These are phyloP conservation scores for Acer saccharum DNA, from an alignment of 345 rosid genomes.

Conservation along the genomic window DNA sequence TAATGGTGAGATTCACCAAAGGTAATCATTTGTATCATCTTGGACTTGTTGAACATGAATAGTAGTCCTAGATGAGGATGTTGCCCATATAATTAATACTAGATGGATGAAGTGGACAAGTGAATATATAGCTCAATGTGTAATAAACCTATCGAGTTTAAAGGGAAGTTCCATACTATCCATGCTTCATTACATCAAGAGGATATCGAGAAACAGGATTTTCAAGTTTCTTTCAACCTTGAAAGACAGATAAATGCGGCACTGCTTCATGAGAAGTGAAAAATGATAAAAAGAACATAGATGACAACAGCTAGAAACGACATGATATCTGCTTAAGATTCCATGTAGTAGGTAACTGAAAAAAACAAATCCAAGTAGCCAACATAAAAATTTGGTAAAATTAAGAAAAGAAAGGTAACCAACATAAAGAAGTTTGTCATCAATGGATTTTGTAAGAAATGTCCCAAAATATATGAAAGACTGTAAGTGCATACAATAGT, in stretches of 20 bases:
- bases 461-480: neutral
- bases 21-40: neutral
- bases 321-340: too few relatives aligned
- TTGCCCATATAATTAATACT: neutral
- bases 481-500: neutral
- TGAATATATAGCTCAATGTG: neutral
- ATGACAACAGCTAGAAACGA: neutral
- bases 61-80: neutral
- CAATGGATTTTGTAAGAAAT: neutral
- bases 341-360: neutral
- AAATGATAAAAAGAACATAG: neutral
- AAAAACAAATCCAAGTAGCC: neutral
- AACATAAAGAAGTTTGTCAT: neutral
- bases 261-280: too few relatives aligned
- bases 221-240: neutral
- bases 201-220: neutral
- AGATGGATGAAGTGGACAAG: neutral
- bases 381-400: neutral
- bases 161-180: neutral
- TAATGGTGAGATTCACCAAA: neutral
- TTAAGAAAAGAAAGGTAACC: neutral
- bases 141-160: neutral
- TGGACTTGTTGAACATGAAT: neutral
- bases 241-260: neutral
- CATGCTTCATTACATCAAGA: neutral